Evolutionary conservation across 2,329 filamentous ascomycete genomes (phyloP).

Genomic region (Sclerotinia spermophila): DNA sequence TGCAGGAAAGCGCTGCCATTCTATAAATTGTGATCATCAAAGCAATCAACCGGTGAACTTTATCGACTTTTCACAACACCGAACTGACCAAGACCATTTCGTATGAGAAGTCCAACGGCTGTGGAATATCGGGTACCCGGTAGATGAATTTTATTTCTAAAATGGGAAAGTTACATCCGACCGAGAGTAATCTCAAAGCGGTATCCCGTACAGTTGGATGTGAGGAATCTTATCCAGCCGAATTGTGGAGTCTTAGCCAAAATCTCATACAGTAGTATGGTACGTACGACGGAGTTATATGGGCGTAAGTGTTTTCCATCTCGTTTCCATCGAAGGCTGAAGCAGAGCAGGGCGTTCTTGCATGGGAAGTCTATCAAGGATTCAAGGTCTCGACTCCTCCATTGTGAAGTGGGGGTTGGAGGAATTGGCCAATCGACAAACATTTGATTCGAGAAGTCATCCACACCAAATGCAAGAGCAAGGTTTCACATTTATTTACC

Average conservation of each 20-base stretch:
- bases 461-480: slow-evolving; percentile 3
- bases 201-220: neutral
- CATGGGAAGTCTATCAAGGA: neutral
- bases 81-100: neutral
- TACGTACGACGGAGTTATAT: neutral
- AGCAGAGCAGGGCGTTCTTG: neutral
- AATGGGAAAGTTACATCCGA: neutral
- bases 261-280: neutral
- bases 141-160: neutral
- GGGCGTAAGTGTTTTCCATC: neutral
- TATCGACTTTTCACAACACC: neutral
- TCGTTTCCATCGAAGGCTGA: neutral
- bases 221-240: neutral
- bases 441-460: neutral
- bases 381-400: neutral
- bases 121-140: neutral
- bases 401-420: neutral
- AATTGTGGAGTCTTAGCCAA: neutral
- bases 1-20: neutral
- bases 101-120: neutral
- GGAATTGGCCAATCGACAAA: neutral
- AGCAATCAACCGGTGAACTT: neutral
- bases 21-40: neutral
- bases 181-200: neutral
- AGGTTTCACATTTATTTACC: neutral